Percentiles rank a stretch among this genome's conserved stretches.
Evolutionary conservation across 2,329 filamentous ascomycete genomes (phyloP).

Genomic region (Penicillium digitatum): DNA sequence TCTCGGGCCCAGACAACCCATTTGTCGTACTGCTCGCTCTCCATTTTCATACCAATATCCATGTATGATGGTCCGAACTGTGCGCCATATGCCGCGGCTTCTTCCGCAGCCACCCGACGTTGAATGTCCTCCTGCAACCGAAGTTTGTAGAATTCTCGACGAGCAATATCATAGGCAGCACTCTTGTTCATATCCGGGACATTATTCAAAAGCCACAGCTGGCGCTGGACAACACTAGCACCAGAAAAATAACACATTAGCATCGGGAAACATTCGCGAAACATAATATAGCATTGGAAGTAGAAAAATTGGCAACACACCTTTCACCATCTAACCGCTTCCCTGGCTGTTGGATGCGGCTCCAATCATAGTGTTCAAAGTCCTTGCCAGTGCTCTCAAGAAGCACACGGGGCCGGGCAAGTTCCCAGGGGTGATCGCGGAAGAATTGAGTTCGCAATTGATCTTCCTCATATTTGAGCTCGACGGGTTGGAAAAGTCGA

Average conservation of each 20-base stretch:
- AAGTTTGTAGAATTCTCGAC: slow-evolving; percentile 83
- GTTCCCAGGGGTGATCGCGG: slow-evolving; percentile 93
- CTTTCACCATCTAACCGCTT: slow-evolving; percentile 79
- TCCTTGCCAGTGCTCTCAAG: slow-evolving; percentile 85
- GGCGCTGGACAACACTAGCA: slow-evolving; percentile 81
- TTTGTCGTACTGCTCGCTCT: slow-evolving; percentile 71
- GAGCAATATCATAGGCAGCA: slow-evolving; percentile 77
- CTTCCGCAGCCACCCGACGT: slow-evolving; percentile 77
- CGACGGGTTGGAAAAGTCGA: slow-evolving; percentile 74
- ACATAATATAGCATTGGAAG: background rate
- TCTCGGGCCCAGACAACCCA: slow-evolving; percentile 78
- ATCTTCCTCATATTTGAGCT: slow-evolving; percentile 80
- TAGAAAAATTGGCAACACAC: slow-evolving; percentile 47
- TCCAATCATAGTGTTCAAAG: slow-evolving; percentile 72
- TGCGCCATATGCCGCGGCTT: slow-evolving; percentile 78
- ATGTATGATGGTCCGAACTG: slow-evolving; percentile 77
- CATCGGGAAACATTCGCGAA: background rate
- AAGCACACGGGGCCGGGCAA: slow-evolving; percentile 80
- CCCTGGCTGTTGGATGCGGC: slow-evolving; percentile 67
- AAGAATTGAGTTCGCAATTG: slow-evolving; percentile 76
- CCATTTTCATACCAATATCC: slow-evolving; percentile 75
- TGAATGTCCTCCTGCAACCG: slow-evolving; percentile 80
- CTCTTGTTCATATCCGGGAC: slow-evolving; percentile 55
- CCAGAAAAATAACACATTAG: slow-evolving; percentile 12
- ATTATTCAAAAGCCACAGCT: slow-evolving; percentile 76